Percentiles rank a stretch among this genome's conserved stretches.
These are phyloP conservation scores for grape (Vitis vinifera) DNA, from an alignment of 164 flowering plant species.

Conservation along the genomic window ASM3070453v1 NC_081805.1:232501-233000, in stretches of 20 bases:
- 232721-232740: constrained; percentile 89
- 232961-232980: background rate
- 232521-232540: constrained; percentile 84
- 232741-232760: background rate
- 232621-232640: background rate
- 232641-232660: background rate
- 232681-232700: constrained; percentile 94
- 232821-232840: constrained; percentile 66
- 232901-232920: constrained; percentile 44
- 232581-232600: constrained; percentile 94
- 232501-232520: background rate
- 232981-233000: too few species aligned
- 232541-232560: constrained; percentile 93
- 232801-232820: background rate
- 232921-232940: constrained; percentile 38
- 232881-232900: constrained; percentile 50
- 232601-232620: constrained; percentile 27
- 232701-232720: constrained; percentile 93
- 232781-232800: background rate
- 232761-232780: background rate
- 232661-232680: constrained; percentile 1
- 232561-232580: constrained; percentile 77
- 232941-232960: background rate
- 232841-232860: constrained; percentile 65
- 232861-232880: constrained; percentile 45